phyloP scores from a whole-genome alignment of 148 eudicot species.

The Silene latifolia region DNA sequence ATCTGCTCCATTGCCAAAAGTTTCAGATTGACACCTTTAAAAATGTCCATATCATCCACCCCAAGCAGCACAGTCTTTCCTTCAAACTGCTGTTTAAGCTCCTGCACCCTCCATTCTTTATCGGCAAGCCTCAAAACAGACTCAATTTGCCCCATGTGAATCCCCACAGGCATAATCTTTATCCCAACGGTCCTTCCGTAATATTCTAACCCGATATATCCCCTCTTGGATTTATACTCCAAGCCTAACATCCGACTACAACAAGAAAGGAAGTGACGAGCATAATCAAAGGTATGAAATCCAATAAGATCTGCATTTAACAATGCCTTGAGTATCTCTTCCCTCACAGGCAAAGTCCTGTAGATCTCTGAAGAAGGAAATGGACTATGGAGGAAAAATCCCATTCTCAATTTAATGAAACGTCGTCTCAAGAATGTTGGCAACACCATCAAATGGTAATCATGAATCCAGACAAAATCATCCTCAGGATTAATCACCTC shows the following conservation, averaged over 20 bases:
- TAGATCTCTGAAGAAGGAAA: slow-evolving; percentile 45
- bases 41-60: slow-evolving; percentile 37
- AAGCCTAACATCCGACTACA: slow-evolving; percentile 45
- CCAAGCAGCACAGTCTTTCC: slow-evolving; percentile 37
- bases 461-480: slow-evolving; percentile 42
- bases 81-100: slow-evolving; percentile 28
- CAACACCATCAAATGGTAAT: slow-evolving; percentile 43
- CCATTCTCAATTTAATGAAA: slow-evolving; percentile 35
- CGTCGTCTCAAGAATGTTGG: slow-evolving; percentile 42
- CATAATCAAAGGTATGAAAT: slow-evolving; percentile 46
- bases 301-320: slow-evolving; percentile 42
- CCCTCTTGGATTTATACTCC: slow-evolving; percentile 40
- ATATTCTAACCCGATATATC: slow-evolving; percentile 40
- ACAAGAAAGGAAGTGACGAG: slow-evolving; percentile 43
- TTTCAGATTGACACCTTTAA: slow-evolving; percentile 35
- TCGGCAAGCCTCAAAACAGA: slow-evolving; percentile 35
- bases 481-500: slow-evolving; percentile 43
- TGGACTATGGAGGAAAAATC: slow-evolving; percentile 41
- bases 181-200: slow-evolving; percentile 39
- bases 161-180: slow-evolving; percentile 45
- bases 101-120: slow-evolving; percentile 33
- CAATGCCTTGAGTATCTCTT: slow-evolving; percentile 40
- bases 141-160: slow-evolving; percentile 43
- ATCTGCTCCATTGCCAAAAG: slow-evolving; percentile 35
- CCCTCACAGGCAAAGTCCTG: slow-evolving; percentile 39